Evolutionary conservation across 2,329 filamentous ascomycete species (phyloP).

Genomic region (Tolypocladium tropicale): DNA sequence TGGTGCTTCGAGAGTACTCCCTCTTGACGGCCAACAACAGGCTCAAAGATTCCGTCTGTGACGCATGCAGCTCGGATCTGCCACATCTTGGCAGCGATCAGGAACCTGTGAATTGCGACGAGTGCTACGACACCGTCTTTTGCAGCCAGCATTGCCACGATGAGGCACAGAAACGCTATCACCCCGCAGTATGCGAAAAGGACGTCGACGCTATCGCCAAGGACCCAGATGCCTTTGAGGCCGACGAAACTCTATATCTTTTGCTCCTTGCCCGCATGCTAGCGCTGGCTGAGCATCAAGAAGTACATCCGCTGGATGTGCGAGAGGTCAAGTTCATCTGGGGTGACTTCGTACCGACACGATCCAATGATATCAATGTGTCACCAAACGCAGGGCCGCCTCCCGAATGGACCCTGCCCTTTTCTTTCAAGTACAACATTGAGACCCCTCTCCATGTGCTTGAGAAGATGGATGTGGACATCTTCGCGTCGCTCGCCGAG

Average conservation of each 20-base stretch:
- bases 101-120: slow-evolving; percentile 42
- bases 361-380: slow-evolving; percentile 42
- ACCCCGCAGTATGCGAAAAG: slow-evolving; percentile 55
- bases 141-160: slow-evolving; percentile 51
- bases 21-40: slow-evolving; percentile 83
- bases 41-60: slow-evolving; percentile 76
- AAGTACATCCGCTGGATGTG: slow-evolving; percentile 52
- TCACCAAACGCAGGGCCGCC: slow-evolving; percentile 45
- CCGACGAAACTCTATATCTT: slow-evolving; percentile 52
- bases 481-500: slow-evolving; percentile 46
- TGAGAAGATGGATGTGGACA: slow-evolving; percentile 76
- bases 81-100: slow-evolving; percentile 44
- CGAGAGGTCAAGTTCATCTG: slow-evolving; percentile 57
- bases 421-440: slow-evolving; percentile 68
- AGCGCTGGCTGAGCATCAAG: slow-evolving; percentile 53
- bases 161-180: slow-evolving; percentile 48
- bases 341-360: slow-evolving; percentile 51
- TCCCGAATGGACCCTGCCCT: slow-evolving; percentile 59
- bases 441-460: slow-evolving; percentile 66
- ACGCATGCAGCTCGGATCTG: slow-evolving; percentile 72
- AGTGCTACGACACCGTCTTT: slow-evolving; percentile 57
- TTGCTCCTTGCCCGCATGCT: slow-evolving; percentile 51
- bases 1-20: slow-evolving; percentile 72
- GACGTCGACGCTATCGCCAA: slow-evolving; percentile 57
- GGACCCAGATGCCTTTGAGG: slow-evolving; percentile 48